phyloP scores from a whole-genome alignment of 164 flowering plant genomes.

The Hamamelis virginiana region DNA sequence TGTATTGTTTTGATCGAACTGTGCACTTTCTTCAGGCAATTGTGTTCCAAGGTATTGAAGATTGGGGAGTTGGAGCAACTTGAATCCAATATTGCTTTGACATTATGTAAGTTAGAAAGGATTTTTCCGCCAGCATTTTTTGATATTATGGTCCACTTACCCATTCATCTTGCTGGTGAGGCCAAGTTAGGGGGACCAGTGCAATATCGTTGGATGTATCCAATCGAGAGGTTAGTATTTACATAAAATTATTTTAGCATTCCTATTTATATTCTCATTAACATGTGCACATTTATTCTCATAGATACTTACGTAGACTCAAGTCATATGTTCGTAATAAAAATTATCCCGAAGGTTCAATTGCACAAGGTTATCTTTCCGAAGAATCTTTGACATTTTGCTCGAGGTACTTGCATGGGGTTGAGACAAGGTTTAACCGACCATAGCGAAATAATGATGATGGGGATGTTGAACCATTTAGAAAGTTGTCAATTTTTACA shows the following conservation, averaged over 20 bases:
- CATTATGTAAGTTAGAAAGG: constrained; percentile 17
- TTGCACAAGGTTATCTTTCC: constrained; percentile 12
- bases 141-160: constrained; percentile 23
- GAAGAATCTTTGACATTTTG: constrained; percentile 19
- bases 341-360: constrained; percentile 6
- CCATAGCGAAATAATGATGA: constrained; percentile 6
- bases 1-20: background rate
- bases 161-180: constrained; percentile 16
- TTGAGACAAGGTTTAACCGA: constrained; percentile 5
- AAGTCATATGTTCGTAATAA: constrained; percentile 10
- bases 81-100: background rate
- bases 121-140: constrained; percentile 23
- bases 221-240: constrained; percentile 12
- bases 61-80: background rate
- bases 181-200: constrained; percentile 17
- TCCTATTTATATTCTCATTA: background rate
- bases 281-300: background rate
- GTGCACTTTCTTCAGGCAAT: constrained; percentile 5
- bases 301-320: background rate
- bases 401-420: constrained; percentile 2
- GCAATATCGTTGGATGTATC: constrained; percentile 33
- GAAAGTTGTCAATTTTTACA: background rate
- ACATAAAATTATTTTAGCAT: background rate
- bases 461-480: background rate
- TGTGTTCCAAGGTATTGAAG: background rate